A percentile compares a stretch with the other conserved stretches of the same genome.
phyloP scores from a whole-genome alignment of 73 alveolate genomes.

The Loxodes magnus region DNA sequence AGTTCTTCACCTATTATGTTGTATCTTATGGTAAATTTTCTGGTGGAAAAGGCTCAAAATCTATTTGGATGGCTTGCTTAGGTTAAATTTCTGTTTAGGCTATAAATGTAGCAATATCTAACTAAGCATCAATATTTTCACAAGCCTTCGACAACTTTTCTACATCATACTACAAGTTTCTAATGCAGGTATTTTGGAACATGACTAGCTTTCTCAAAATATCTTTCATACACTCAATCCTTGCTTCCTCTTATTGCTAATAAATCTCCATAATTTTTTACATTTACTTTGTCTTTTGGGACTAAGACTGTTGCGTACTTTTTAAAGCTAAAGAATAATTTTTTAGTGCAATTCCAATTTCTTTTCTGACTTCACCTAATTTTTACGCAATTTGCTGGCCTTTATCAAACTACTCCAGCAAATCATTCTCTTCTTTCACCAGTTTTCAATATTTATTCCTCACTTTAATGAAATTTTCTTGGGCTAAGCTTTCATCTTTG shows the following conservation, averaged over 20 bases:
- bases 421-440: neutral
- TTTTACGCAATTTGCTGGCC: neutral
- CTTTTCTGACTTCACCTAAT: neutral
- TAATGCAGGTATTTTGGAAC: slow-evolving; percentile 9
- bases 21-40: neutral
- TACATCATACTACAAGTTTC: slow-evolving; percentile 15
- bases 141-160: slow-evolving; percentile 2
- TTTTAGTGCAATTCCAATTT: neutral
- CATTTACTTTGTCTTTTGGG: neutral
- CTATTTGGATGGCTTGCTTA: neutral
- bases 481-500: neutral
- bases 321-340: neutral
- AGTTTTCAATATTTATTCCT: neutral
- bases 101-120: neutral
- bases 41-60: neutral
- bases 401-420: neutral
- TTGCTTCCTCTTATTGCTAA: neutral
- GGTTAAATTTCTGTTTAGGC: neutral
- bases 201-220: slow-evolving; percentile 5
- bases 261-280: neutral
- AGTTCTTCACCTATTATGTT: neutral
- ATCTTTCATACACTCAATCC: slow-evolving; percentile 5
- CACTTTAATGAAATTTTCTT: neutral
- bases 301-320: neutral
- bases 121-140: neutral